Percentiles rank a stretch among this genome's conserved stretches.
Evolutionary conservation across 192 early-diverging fungal species (phyloP).

Genomic region (Coemansia sp.): DNA sequence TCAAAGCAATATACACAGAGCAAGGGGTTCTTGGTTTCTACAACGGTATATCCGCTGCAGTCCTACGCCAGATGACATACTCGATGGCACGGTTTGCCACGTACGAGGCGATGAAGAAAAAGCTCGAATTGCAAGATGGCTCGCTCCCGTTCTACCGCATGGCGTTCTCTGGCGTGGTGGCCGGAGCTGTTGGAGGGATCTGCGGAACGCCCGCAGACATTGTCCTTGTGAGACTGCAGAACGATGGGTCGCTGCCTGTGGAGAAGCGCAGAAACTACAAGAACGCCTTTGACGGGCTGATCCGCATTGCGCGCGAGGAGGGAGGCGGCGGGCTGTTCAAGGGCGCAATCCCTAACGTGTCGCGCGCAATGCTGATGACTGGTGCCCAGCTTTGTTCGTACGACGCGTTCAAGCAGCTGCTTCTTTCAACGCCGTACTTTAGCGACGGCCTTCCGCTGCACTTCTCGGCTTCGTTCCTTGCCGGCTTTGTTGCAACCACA

Average conservation of each 20-base stretch:
- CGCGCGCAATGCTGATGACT: conserved; percentile 87
- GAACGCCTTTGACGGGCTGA: conserved; percentile 70
- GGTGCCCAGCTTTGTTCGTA: conserved; percentile 71
- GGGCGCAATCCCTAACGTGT: conserved; percentile 86
- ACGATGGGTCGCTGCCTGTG: conserved; percentile 68
- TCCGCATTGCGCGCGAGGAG: conserved; percentile 78
- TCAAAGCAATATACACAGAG: conserved; percentile 68
- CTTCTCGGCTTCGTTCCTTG: conserved; percentile 68
- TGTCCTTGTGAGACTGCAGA: conserved; percentile 79
- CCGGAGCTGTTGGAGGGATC: conserved; percentile 61
- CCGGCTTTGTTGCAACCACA: conserved; percentile 75
- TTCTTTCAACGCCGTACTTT: conserved; percentile 61
- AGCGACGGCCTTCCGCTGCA: conserved; percentile 67
- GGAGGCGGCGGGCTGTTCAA: conserved; percentile 78
- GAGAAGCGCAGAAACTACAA: conserved; percentile 70
- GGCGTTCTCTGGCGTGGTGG: conserved; percentile 30
- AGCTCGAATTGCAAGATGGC: conserved; percentile 52
- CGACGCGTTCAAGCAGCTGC: conserved; percentile 74
- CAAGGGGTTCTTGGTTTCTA: conserved; percentile 67
- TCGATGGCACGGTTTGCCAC: conserved; percentile 77
- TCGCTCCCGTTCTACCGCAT: conserved; percentile 51
- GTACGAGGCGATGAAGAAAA: conserved; percentile 70
- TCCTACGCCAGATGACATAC: conserved; percentile 78
- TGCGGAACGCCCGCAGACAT: conserved; percentile 81
- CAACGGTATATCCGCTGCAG: conserved; percentile 67